Percentiles rank a stretch among this genome's conserved stretches.
Conservation (phyloP, 768 basidiomycete genomes). For the Cystofilobasidium bisporidii region DNA sequence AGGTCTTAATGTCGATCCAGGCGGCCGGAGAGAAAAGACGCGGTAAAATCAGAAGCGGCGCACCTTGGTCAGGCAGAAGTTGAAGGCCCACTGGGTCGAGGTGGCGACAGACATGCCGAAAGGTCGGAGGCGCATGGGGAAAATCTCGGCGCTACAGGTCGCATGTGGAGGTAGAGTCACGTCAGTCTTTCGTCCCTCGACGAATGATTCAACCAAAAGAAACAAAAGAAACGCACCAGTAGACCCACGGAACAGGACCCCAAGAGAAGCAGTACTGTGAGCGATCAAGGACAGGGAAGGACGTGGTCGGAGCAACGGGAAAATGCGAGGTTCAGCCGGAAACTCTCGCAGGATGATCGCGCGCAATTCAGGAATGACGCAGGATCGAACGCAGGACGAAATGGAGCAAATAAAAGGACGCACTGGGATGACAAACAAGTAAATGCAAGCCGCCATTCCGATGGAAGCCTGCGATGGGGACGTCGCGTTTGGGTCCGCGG, state of each 20-base stretch:
- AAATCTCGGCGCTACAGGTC: constrained; percentile 1
- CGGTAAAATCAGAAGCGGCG: too few relatives aligned
- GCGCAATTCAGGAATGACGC: too few relatives aligned
- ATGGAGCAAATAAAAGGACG: too few relatives aligned
- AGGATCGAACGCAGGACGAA: neutral
- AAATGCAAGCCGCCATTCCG: constrained; percentile 20
- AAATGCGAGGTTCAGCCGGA: too few relatives aligned
- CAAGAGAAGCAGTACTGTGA: constrained; percentile 28
- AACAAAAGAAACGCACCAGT: constrained; percentile 6
- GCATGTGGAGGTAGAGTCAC: too few relatives aligned
- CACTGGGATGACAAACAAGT: constrained; percentile 18
- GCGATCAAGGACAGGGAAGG: too few relatives aligned
- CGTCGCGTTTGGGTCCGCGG: neutral
- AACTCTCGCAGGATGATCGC: too few relatives aligned
- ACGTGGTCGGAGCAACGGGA: too few relatives aligned
- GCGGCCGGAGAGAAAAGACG: too few relatives aligned
- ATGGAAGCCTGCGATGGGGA: neutral
- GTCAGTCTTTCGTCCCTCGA: too few relatives aligned
- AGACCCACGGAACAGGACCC: constrained; percentile 25
- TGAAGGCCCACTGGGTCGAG: constrained; percentile 20
- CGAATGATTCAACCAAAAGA: too few relatives aligned
- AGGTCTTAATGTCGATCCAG: too few relatives aligned
- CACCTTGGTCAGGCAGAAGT: constrained; percentile 17
- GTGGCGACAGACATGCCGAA: constrained; percentile 18
- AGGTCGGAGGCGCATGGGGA: constrained; percentile 15